phyloP scores from a whole-genome alignment of 1,284 basidiomycete species.

The Tranzscheliella williamsii region DNA sequence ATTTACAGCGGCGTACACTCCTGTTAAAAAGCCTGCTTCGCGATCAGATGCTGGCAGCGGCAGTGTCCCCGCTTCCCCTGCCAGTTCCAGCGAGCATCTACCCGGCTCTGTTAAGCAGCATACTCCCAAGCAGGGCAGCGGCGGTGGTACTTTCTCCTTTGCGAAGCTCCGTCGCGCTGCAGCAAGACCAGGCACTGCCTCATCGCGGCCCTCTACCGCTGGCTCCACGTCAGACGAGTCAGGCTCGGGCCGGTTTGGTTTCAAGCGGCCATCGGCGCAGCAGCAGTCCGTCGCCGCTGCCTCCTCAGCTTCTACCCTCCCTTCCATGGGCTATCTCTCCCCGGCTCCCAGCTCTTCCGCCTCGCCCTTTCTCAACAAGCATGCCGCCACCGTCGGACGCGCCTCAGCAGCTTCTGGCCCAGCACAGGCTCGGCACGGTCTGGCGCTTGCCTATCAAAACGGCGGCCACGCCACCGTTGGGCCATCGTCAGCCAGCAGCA shows the following conservation, averaged over 20 bases:
- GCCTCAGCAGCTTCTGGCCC: slow-evolving; percentile 3
- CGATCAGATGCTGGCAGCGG: not conserved
- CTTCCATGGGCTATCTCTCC: slow-evolving; percentile 10
- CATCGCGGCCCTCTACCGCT: not conserved
- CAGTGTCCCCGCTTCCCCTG: not conserved
- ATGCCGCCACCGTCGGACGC: slow-evolving; percentile 29
- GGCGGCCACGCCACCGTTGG: slow-evolving; percentile 8
- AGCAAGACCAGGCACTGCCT: too few species aligned
- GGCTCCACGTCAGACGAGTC: not conserved
- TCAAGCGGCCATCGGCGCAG: not conserved
- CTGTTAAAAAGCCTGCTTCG: too few species aligned
- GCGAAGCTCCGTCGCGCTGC: not conserved
- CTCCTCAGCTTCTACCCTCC: not conserved
- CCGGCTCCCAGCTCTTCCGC: slow-evolving; percentile 23
- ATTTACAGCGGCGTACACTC: too few species aligned
- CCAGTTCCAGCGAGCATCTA: not conserved
- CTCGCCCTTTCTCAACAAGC: slow-evolving; percentile 39
- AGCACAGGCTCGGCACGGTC: slow-evolving; percentile 12
- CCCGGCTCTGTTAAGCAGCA: not conserved
- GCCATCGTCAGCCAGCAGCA: slow-evolving; percentile 4
- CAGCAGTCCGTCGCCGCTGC: not conserved
- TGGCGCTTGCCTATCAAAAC: slow-evolving; percentile 14
- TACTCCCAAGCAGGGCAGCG: not conserved
- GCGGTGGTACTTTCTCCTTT: not conserved
- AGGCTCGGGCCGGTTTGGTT: not conserved